phyloP scores from a whole-genome alignment of 2,329 filamentous ascomycete species.

The Lachnellula cervina region DNA sequence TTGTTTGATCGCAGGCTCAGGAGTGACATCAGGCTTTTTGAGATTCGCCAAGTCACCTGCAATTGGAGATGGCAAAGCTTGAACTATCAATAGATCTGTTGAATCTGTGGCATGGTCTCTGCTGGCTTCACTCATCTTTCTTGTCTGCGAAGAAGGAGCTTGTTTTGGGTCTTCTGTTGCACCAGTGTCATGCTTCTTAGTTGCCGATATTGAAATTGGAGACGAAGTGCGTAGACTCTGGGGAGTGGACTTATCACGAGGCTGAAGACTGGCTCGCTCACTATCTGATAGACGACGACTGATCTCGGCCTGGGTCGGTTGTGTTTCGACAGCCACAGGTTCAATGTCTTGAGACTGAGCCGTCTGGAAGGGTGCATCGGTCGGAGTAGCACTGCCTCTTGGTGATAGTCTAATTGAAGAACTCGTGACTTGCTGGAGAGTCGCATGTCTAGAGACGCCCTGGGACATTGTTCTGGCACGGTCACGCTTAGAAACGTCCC shows the following conservation, averaged over 20 bases:
- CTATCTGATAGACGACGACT: too few relatives aligned
- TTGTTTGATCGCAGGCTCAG: neutral
- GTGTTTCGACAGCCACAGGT: neutral
- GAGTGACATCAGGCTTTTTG: neutral
- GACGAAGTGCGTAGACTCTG: neutral
- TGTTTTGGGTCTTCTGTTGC: neutral
- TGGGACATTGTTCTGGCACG: neutral
- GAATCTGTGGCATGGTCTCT: neutral
- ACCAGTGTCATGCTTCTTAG: slow-evolving; percentile 16
- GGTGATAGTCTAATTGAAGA: slow-evolving; percentile 1
- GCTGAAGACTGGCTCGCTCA: neutral
- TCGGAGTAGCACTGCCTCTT: slow-evolving; percentile 18
- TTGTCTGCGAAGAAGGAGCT: neutral
- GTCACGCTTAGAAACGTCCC: neutral
- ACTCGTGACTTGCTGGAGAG: neutral
- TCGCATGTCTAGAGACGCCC: neutral
- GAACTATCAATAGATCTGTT: slow-evolving; percentile 1
- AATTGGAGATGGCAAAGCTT: neutral
- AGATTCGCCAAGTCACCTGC: slow-evolving; percentile 10
- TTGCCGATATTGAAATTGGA: slow-evolving; percentile 9
- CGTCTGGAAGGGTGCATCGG: slow-evolving; percentile 23
- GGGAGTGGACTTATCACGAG: neutral
- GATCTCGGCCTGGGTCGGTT: neutral
- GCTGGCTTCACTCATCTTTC: neutral
- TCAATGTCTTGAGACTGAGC: slow-evolving; percentile 13